phyloP scores from a whole-genome alignment of 352 stramenopile species.

The Thalassiosira allenii region DNA sequence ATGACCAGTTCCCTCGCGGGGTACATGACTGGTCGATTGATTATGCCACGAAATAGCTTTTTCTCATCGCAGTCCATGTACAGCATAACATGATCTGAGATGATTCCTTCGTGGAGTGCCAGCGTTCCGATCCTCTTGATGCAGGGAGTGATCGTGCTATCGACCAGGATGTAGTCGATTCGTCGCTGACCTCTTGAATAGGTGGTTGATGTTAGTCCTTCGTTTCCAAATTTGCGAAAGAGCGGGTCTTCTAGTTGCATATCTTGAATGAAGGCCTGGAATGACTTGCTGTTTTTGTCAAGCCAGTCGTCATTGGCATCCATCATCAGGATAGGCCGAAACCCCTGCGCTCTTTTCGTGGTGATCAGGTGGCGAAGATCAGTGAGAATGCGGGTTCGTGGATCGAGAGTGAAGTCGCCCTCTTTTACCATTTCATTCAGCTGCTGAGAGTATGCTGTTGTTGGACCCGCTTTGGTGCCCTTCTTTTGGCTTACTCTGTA shows the following conservation, averaged over 20 bases:
- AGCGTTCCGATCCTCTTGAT: constrained; percentile 2
- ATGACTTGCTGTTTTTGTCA: neutral
- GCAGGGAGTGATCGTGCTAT: neutral
- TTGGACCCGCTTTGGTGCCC: neutral
- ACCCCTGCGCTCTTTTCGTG: neutral
- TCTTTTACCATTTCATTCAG: neutral
- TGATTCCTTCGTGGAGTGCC: constrained; percentile 15
- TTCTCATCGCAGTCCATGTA: constrained; percentile 30
- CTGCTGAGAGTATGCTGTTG: constrained; percentile 10
- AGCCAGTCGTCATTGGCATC: constrained; percentile 1
- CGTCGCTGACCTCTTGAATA: constrained; percentile 8
- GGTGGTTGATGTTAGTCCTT: neutral
- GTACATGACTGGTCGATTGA: constrained; percentile 12
- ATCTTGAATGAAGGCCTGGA: neutral
- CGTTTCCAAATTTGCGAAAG: neutral
- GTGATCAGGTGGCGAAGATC: neutral
- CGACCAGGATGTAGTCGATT: constrained; percentile 36
- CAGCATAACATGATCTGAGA: constrained; percentile 20
- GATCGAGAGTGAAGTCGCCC: neutral
- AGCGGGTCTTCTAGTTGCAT: constrained; percentile 11
- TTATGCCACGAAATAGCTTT: constrained; percentile 8
- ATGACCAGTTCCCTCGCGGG: constrained; percentile 20
- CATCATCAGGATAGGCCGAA: constrained; percentile 13
- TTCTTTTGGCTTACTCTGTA: constrained; percentile 21
- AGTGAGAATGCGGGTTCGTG: neutral